phyloP scores from a whole-genome alignment of 495 filamentous ascomycete genomes.

The Podospora australis region DNA sequence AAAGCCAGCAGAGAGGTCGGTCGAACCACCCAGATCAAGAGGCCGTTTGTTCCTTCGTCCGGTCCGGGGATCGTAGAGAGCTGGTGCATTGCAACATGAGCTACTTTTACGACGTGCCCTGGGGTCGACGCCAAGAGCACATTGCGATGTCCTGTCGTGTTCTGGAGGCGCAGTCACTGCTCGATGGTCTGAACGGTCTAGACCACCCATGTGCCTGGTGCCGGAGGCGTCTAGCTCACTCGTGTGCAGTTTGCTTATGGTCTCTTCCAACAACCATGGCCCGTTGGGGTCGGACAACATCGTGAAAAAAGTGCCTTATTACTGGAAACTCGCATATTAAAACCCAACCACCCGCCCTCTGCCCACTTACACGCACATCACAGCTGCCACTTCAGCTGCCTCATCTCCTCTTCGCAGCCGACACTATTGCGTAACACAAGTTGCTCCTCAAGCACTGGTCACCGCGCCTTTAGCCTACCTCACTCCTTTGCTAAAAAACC shows the following conservation, averaged over 20 bases:
- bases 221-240: neutral
- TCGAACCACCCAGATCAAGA: too few relatives aligned
- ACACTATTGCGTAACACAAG: neutral
- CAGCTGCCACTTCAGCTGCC: neutral
- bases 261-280: too few relatives aligned
- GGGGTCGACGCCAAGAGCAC: neutral
- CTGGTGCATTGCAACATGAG: too few relatives aligned
- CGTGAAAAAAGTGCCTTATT: neutral
- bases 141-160: constrained; percentile 1
- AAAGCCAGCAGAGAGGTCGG: too few relatives aligned
- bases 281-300: neutral
- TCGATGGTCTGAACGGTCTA: neutral
- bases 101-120: neutral
- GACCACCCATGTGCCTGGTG: neutral
- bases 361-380: neutral
- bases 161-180: neutral
- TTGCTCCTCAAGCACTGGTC: neutral
- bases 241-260: neutral
- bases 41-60: too few relatives aligned
- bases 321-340: neutral
- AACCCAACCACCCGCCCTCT: neutral
- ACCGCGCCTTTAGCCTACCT: neutral
- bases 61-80: too few relatives aligned
- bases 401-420: too few relatives aligned
- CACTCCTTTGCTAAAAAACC: neutral